phyloP scores from a whole-genome alignment of 2,329 filamentous ascomycete species.

The Delphinella strobiligena region DNA sequence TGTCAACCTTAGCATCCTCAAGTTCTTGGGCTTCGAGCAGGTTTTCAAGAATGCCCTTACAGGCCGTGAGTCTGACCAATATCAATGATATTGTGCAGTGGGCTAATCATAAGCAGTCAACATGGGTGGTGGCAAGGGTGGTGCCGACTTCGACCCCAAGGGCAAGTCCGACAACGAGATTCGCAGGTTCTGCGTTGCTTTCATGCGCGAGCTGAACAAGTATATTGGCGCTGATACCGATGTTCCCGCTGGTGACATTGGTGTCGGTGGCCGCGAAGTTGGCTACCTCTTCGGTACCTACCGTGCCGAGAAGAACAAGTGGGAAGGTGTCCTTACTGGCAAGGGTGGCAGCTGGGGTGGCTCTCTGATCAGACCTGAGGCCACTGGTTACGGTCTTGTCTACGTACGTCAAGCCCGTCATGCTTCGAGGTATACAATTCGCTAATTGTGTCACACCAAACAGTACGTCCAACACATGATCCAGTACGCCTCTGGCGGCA shows the following conservation, averaged over 20 bases:
- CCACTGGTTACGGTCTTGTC: slow-evolving; percentile 89
- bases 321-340: slow-evolving; percentile 92
- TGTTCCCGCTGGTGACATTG: slow-evolving; percentile 93
- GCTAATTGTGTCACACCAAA: neutral
- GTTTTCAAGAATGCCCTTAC: slow-evolving; percentile 99
- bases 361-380: slow-evolving; percentile 86
- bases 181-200: slow-evolving; percentile 87
- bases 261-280: slow-evolving; percentile 82
- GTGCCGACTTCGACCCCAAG: slow-evolving; percentile 97
- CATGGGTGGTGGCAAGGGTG: slow-evolving; percentile 97
- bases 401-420: slow-evolving; percentile 46
- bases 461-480: slow-evolving; percentile 92
- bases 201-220: slow-evolving; percentile 91
- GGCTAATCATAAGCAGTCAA: slow-evolving; percentile 42
- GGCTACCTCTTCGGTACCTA: slow-evolving; percentile 93
- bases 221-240: slow-evolving; percentile 96
- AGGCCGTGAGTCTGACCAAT: slow-evolving; percentile 52
- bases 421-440: neutral
- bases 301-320: slow-evolving; percentile 75
- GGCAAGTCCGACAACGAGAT: slow-evolving; percentile 97
- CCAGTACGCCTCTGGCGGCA: slow-evolving; percentile 63
- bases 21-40: slow-evolving; percentile 98
- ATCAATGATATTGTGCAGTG: neutral
- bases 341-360: slow-evolving; percentile 93
- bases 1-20: slow-evolving; percentile 67